phyloP scores from a whole-genome alignment of 257 asterid species.

The Anisodus tanguticus region DNA sequence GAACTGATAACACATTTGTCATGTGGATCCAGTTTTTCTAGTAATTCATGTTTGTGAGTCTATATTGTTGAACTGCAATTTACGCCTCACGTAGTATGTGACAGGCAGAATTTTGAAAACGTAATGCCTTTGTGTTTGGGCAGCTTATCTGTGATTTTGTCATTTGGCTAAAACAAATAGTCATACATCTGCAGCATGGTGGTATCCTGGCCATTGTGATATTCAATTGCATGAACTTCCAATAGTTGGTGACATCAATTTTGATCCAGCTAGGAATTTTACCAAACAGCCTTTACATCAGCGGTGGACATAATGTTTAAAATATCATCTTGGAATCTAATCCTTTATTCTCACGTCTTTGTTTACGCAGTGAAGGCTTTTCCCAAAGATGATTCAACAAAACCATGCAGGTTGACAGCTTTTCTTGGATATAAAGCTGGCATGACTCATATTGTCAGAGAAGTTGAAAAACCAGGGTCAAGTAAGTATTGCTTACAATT shows the following conservation, averaged over 20 bases:
- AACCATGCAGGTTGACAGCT: conserved; percentile 72
- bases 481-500: conserved; percentile 46
- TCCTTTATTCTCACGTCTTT: neutral
- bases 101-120: neutral
- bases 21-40: neutral
- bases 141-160: neutral
- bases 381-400: conserved; percentile 68
- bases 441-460: conserved; percentile 88
- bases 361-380: conserved; percentile 76
- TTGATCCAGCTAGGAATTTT: neutral
- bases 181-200: neutral
- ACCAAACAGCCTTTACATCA: neutral
- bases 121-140: neutral
- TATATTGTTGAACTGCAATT: neutral
- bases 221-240: neutral
- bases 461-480: conserved; percentile 90
- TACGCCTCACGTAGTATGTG: too few relatives aligned
- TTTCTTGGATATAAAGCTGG: conserved; percentile 88
- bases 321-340: neutral
- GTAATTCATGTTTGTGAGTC: neutral
- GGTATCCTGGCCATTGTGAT: neutral
- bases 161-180: neutral
- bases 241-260: neutral
- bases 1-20: neutral
- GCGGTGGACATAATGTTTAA: neutral